Evolutionary conservation across 2,329 filamentous ascomycete species (phyloP), one percentile per base, ranked within the genome.

Genomic region (Chaetomium globosum): DNA sequence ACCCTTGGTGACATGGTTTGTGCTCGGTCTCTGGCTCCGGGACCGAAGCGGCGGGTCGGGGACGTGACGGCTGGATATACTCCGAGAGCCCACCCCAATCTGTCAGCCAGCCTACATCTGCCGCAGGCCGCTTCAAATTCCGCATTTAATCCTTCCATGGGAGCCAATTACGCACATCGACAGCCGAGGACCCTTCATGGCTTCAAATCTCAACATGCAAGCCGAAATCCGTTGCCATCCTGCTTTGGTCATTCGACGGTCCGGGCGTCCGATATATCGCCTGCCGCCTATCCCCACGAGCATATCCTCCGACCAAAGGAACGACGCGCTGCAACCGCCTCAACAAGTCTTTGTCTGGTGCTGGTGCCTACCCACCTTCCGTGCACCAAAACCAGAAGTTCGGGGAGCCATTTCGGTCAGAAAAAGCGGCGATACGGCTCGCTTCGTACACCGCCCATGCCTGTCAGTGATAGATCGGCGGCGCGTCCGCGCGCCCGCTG

Each of bases 21-120:
- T 46, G 48, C 48, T 51, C 59, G 30, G 48, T 28, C 28, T 36
- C 51, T 26, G 31, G 49, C 43, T 33, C 65, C 68, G 68, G 68
- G 67, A 70, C 67, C 68, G 68, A 70, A 65, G 46, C 30, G 36
- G 46, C 67, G 60, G 66, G 66, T 70, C 68, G 66, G 68, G 51
- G 39, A 66, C 65, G 31, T 49, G 54, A 48, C 30, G 21, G 57
- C 19, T 49, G 26, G 19, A 52, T 49, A 52, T 39, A 21, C 49
- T 36, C 63, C 65, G 65, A 63, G 43, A 3, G 13, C 21, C 30
- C 28, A 30, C n/a, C 60, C 54, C 30, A 43, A 52, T 54, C 28
- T 9, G 33, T 46, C 16, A 31, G 16, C 16, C 23, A 23, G 19
- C 31, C 46, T 53, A 43, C 39, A 26, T 30, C 26, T 16, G 49